Evolutionary conservation across 768 basidiomycete species (phyloP).

Genomic region (Hygrophoropsis aurantiaca): DNA sequence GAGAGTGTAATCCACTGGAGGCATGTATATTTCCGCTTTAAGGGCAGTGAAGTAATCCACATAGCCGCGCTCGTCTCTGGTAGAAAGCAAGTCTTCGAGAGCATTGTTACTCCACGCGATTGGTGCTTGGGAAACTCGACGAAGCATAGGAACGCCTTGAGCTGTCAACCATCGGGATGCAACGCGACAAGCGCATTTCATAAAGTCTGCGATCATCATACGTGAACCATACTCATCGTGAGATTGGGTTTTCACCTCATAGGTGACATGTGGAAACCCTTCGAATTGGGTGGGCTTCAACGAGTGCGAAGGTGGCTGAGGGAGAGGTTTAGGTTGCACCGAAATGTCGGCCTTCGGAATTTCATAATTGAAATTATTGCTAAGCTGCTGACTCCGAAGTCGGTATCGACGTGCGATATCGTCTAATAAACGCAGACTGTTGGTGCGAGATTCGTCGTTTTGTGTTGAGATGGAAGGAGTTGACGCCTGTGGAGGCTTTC

Average conservation of each 20-base stretch:
- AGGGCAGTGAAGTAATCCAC: constrained; percentile 41
- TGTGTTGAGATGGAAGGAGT: too few species aligned
- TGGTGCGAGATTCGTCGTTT: too few species aligned
- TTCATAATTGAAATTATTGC: constrained; percentile 24
- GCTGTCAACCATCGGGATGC: constrained; percentile 73
- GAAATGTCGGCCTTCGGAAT: constrained; percentile 26
- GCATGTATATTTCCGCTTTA: constrained; percentile 30
- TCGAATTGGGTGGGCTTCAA: constrained; percentile 31
- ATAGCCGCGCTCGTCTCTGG: constrained; percentile 46
- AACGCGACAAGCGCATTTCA: constrained; percentile 76
- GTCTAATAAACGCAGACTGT: constrained; percentile 30
- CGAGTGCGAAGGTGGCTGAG: constrained; percentile 28
- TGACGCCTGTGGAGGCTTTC: constrained; percentile 1
- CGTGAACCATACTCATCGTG: constrained; percentile 43
- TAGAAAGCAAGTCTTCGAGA: constrained; percentile 45
- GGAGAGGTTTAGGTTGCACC: constrained; percentile 26
- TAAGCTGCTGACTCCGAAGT: constrained; percentile 16
- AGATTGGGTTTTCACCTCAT: constrained; percentile 35
- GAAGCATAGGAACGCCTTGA: constrained; percentile 59
- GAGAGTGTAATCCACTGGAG: constrained; percentile 44
- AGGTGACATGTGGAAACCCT: constrained; percentile 55
- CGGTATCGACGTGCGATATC: constrained; percentile 25
- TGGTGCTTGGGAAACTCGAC: constrained; percentile 45
- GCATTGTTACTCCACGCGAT: constrained; percentile 30
- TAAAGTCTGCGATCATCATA: constrained; percentile 70